Evolutionary conservation across 1,284 basidiomycete species (phyloP).

Genomic region (Rhodotorula sp.): DNA sequence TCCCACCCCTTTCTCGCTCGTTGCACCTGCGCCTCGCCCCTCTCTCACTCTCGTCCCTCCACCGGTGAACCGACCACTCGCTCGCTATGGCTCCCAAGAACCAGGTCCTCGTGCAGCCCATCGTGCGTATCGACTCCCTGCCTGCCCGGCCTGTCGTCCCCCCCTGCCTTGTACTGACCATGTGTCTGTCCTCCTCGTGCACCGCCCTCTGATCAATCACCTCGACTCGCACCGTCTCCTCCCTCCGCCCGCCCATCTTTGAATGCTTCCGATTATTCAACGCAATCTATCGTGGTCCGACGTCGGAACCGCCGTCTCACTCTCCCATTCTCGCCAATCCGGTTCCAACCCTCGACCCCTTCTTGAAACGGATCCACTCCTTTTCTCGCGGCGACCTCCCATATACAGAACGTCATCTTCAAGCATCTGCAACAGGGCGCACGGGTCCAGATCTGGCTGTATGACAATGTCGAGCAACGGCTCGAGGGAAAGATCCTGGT

Average conservation of each 20-base stretch:
- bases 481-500: constrained; percentile 96
- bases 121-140: constrained; percentile 61
- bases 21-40: no score
- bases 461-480: constrained; percentile 94
- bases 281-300: background rate
- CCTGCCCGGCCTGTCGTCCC: background rate
- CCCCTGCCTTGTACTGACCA: background rate
- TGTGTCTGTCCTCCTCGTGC: background rate
- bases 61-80: background rate
- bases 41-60: background rate
- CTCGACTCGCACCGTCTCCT: background rate
- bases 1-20: no score
- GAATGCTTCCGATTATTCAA: background rate
- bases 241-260: background rate
- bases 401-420: constrained; percentile 92
- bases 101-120: constrained; percentile 91
- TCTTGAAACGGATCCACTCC: constrained; percentile 21
- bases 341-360: constrained; percentile 40
- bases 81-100: background rate
- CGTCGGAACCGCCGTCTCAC: background rate
- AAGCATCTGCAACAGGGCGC: constrained; percentile 80
- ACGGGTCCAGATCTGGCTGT: constrained; percentile 91
- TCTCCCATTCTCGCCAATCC: background rate
- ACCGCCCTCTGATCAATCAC: no score
- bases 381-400: background rate